Conservation (phyloP, 495 filamentous ascomycete genomes). For the Hyphodiscus hymeniophilus region DNA sequence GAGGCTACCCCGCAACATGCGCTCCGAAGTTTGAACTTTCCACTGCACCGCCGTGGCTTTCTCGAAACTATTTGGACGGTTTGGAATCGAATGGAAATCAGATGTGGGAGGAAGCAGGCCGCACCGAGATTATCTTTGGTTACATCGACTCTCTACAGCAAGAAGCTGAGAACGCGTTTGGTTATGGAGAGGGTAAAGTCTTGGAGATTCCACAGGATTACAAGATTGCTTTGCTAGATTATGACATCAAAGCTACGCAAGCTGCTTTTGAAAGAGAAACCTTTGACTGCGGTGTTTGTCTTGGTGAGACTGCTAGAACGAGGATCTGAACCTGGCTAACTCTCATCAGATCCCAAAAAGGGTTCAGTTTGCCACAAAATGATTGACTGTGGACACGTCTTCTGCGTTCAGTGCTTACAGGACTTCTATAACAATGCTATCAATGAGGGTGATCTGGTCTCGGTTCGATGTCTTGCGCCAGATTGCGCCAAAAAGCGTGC, state of each 20-base stretch:
- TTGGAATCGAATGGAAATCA: conserved; percentile 51
- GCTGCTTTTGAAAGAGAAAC: conserved; percentile 75
- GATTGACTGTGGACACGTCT: conserved; percentile 78
- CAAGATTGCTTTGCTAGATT: conserved; percentile 69
- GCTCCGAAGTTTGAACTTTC: conserved; percentile 61
- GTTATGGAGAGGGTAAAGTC: conserved; percentile 47
- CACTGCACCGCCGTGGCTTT: conserved; percentile 64
- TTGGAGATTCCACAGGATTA: conserved; percentile 49
- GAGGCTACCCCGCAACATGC: conserved; percentile 60
- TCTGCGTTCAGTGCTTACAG: conserved; percentile 75
- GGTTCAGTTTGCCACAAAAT: conserved; percentile 72
- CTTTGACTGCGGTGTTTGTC: conserved; percentile 84
- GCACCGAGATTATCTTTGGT: conserved; percentile 66
- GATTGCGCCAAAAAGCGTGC: conserved; percentile 60
- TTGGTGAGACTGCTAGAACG: conserved; percentile 27
- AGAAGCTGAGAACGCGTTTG: conserved; percentile 68
- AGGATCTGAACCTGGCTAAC: conserved; percentile 3
- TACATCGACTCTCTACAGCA: conserved; percentile 87
- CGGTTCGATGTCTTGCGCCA: conserved; percentile 68
- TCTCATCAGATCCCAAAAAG: conserved; percentile 69
- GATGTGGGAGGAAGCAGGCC: conserved; percentile 80
- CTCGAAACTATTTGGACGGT: conserved; percentile 41
- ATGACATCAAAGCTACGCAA: conserved; percentile 62
- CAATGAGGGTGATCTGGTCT: conserved; percentile 68
- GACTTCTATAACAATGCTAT: conserved; percentile 88